These are phyloP conservation scores for Brettanomyces custersianus DNA, from an alignment of 805 yeast species.

Conservation along the genomic window DNA sequence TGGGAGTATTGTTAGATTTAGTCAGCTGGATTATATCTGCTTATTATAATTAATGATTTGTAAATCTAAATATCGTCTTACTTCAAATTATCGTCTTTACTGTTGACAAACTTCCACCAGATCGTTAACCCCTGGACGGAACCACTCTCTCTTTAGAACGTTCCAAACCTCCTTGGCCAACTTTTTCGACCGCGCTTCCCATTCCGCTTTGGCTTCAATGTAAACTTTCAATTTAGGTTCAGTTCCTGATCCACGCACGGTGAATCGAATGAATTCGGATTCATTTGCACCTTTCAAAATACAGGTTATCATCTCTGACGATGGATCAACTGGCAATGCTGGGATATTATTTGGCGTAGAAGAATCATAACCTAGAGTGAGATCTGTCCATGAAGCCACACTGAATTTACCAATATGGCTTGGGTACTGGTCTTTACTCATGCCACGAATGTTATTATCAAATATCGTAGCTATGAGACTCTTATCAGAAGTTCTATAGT, in stretches of 20 bases:
- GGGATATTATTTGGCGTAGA: slow-evolving; percentile 51
- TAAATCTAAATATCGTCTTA: too few species aligned
- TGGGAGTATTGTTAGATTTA: too few species aligned
- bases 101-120: slow-evolving; percentile 22
- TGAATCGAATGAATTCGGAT: slow-evolving; percentile 49
- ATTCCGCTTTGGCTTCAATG: slow-evolving; percentile 60
- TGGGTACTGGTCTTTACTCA: slow-evolving; percentile 28
- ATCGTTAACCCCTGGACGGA: slow-evolving; percentile 43
- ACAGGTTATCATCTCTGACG: slow-evolving; percentile 83
- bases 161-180: slow-evolving; percentile 66
- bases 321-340: slow-evolving; percentile 55
- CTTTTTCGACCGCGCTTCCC: slow-evolving; percentile 36
- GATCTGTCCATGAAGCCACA: slow-evolving; percentile 69
- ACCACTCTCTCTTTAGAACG: slow-evolving; percentile 52
- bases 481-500: slow-evolving; percentile 58
- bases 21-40: too few species aligned
- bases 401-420: slow-evolving; percentile 43
- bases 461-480: slow-evolving; percentile 47
- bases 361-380: slow-evolving; percentile 77
- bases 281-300: slow-evolving; percentile 24
- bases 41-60: too few species aligned
- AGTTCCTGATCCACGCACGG: slow-evolving; percentile 92
- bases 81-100: not conserved
- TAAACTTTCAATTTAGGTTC: slow-evolving; percentile 92
- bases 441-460: slow-evolving; percentile 20